Evolutionary conservation across 2,329 filamentous ascomycete genomes (phyloP), one percentile per base, ranked within the genome.

Genomic region (Alternaria postmessia): DNA sequence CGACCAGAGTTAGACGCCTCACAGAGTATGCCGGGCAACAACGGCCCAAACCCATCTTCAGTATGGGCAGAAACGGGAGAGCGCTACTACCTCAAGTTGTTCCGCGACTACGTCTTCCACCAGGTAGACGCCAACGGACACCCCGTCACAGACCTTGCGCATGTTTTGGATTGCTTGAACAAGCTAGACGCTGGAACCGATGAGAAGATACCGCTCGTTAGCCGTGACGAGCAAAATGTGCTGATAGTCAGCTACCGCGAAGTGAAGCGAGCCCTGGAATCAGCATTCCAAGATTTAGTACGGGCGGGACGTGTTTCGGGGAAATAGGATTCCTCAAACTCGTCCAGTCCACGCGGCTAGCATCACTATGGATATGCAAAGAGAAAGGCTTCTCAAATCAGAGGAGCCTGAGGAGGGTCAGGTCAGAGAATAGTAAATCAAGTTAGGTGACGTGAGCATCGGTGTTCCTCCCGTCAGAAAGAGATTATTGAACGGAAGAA

Each of bases 71-170:
- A 98, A 78, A 95, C 91, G 48, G 94, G 94, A 26, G 93, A 97
- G 71, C 88, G 94, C 28, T 98, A 97, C 77, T 91, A 92, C 75
- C 84, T 99, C 65, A 97, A 97, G 80, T 86, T 99, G 8, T 98
- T 98, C 83, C 88, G 95, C 51, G 95, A 99, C 79, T 98, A 96
- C 71, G 92, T 97, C 41, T 99, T 98, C 80, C 95, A 99, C 78
- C 94, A 96, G 73, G 93, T 97, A 12, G 93, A 98, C 75, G 86
- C 87, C 30, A 88, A 92, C 58, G 93, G 93, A 14, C 90, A 91
- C 54, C 91, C 95, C 0, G 90, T 94, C 1, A 84, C 96, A 5
- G 92, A 97, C 74, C 83, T 97, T 59, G 94, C 91, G 3, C 94
- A 98, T 80, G 92, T 98, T 65, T 79, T 99, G 46, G 87, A 86